Conservation (phyloP, 768 basidiomycete genomes). For the Austroboletus festivus region DNA sequence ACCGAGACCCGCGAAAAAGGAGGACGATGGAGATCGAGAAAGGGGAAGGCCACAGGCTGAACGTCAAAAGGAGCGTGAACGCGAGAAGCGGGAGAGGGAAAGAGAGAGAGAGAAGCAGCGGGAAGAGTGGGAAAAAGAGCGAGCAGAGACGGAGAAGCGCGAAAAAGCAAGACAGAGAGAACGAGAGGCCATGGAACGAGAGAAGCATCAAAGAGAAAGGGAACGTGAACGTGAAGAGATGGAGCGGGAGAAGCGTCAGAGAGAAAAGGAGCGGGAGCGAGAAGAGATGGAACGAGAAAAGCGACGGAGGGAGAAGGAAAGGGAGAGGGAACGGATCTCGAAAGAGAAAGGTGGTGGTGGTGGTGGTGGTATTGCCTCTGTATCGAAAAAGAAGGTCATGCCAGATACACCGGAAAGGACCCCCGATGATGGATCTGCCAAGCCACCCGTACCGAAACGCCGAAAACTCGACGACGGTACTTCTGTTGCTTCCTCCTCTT, state of each 20-base stretch:
- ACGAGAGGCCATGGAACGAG: conserved; percentile 21
- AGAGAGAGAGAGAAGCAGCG: conserved; percentile 18
- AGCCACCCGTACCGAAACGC: conserved; percentile 34
- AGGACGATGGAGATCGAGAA: conserved; percentile 31
- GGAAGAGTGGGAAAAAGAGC: conserved; percentile 22
- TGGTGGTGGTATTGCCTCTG: conserved; percentile 7
- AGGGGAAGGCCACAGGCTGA: conserved; percentile 18
- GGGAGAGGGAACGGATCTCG: conserved; percentile 22
- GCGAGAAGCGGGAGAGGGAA: conserved; percentile 18
- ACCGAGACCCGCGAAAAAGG: conserved; percentile 17
- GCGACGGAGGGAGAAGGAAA: conserved; percentile 25
- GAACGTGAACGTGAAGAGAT: conserved; percentile 20
- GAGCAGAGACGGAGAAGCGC: conserved; percentile 18
- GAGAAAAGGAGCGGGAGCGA: conserved; percentile 20
- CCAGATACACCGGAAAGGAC: conserved; percentile 33
- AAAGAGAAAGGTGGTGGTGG: conserved; percentile 19
- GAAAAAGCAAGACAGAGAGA: conserved; percentile 22
- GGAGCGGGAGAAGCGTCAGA: conserved; percentile 26
- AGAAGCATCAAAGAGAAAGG: conserved; percentile 21
- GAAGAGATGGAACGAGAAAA: conserved; percentile 22
- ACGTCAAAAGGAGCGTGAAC: conserved; percentile 27
- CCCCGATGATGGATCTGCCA: conserved; percentile 21
- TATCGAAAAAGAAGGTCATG: conserved; percentile 36
- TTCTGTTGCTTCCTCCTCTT: conserved; percentile 12
- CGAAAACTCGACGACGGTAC: conserved; percentile 41